Conservation (phyloP, 148 eudicot genomes). For the Silene conica region DNA sequence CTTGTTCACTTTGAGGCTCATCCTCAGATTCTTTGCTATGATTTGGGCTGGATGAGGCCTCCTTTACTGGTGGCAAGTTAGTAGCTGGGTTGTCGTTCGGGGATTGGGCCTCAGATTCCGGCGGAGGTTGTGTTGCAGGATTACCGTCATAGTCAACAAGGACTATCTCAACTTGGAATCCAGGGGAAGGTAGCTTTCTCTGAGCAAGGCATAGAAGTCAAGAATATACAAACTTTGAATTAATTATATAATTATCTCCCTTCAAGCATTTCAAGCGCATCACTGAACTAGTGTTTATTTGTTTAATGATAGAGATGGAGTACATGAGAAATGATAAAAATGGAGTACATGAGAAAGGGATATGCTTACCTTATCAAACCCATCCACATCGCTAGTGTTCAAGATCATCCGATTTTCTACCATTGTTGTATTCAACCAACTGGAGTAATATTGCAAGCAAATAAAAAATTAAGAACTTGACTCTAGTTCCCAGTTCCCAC, state of each 20-base stretch:
- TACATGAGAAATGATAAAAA: too few species aligned
- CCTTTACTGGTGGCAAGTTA: slow-evolving; percentile 26
- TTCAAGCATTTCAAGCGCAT: too few species aligned
- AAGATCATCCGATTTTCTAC: slow-evolving; percentile 77
- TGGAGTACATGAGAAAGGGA: too few species aligned
- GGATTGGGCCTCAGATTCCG: slow-evolving; percentile 24
- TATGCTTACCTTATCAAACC: slow-evolving; percentile 78
- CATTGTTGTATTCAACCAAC: slow-evolving; percentile 99
- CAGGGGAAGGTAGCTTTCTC: slow-evolving; percentile 97
- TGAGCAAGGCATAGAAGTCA: slow-evolving; percentile 21
- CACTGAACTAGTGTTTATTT: too few species aligned
- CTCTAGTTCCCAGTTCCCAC: too few species aligned
- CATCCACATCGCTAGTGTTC: slow-evolving; percentile 77
- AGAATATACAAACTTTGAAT: too few species aligned
- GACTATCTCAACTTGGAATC: slow-evolving; percentile 94
- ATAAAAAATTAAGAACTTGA: neutral
- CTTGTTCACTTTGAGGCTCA: slow-evolving; percentile 24
- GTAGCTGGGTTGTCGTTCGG: slow-evolving; percentile 37
- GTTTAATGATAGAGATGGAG: too few species aligned
- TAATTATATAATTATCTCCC: too few species aligned
- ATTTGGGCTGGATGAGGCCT: slow-evolving; percentile 30
- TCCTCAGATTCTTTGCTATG: slow-evolving; percentile 35
- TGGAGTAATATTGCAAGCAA: slow-evolving; percentile 26
- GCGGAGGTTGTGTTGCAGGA: slow-evolving; percentile 1
- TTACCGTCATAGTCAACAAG: slow-evolving; percentile 67